phyloP scores from a whole-genome alignment of 2,329 filamentous ascomycete species.

The Ceratocystis papillata region DNA sequence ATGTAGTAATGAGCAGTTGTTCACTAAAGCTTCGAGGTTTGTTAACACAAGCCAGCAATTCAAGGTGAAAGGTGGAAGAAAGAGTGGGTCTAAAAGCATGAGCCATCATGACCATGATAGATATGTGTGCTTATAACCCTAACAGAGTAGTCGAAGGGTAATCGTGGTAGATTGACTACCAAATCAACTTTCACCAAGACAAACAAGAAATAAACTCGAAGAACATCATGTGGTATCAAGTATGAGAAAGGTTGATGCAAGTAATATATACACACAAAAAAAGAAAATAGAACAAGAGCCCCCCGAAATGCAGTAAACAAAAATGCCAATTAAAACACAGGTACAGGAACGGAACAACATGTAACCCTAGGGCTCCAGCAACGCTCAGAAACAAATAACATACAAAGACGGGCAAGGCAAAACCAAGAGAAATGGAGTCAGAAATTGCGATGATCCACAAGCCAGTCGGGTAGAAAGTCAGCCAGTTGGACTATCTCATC shows the following conservation, averaged over 20 bases:
- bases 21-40: background rate
- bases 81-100: background rate
- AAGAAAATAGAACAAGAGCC: slow-evolving; percentile 5
- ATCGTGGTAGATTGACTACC: background rate
- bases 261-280: background rate
- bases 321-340: background rate
- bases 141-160: background rate
- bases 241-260: background rate
- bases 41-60: background rate
- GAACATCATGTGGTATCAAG: slow-evolving; percentile 3
- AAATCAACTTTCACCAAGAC: background rate
- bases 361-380: no score
- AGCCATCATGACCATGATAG: slow-evolving; percentile 17
- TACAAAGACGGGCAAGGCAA: no score
- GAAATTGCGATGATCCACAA: background rate
- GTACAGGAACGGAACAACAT: no score
- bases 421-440: no score
- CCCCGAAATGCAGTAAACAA: background rate
- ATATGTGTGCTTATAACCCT: background rate
- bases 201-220: background rate
- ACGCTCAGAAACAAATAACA: no score
- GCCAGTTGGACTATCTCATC: background rate
- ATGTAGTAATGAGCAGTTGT: background rate
- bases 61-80: background rate
- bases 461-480: background rate